Evolutionary conservation across 306 rosid genomes (phyloP), one percentile per base, ranked within the genome.

Genomic region (Vigna hirtella): DNA sequence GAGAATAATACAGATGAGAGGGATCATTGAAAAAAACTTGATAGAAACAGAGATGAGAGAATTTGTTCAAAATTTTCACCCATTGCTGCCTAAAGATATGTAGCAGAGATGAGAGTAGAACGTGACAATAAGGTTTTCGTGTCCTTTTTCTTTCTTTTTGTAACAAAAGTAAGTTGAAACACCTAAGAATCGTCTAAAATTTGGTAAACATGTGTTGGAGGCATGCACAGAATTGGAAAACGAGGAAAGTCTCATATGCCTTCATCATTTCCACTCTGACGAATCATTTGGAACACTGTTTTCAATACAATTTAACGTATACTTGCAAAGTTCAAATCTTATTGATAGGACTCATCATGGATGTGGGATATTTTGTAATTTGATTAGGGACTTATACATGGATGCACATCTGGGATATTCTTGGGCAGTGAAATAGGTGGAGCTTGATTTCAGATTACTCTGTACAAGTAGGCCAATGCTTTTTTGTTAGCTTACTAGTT

Each of bases 21-120:
- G 57, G 40, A 66, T 34, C 36, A 40, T 42, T 18, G 34, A 20
- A 14, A 22, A 26, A 5, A 43, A 53, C 32, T 26, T 42, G 26
- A 36, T 13, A 20, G 9, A 64, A 66, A 78, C 52, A 59, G 71
- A 49, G 48, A 20, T 14, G 55, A 56, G 34, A 66, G 36, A 57
- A 38, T 57, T 17, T 81, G 53, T 57, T 16, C 13, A 74, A 67
- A 43, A 15, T 16, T 67, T 55, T 30, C 48, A 17, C 55, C 28
- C 49, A 11, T 56, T 30, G 7, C 42, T 66, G 40, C 32, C 76
- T 4, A 75, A 40, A 76, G 18, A 34, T 2, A 34, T 43, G 74
- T 38, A 9, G 42, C 50, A 9, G 67, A 50, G 65, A 68, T 9
- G 72, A 49, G 81, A 59, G 66, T 45, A 59, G 30, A 80, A 26